Conservation (phyloP, 2,329 filamentous ascomycete species). For the Monosporascus ibericus region DNA sequence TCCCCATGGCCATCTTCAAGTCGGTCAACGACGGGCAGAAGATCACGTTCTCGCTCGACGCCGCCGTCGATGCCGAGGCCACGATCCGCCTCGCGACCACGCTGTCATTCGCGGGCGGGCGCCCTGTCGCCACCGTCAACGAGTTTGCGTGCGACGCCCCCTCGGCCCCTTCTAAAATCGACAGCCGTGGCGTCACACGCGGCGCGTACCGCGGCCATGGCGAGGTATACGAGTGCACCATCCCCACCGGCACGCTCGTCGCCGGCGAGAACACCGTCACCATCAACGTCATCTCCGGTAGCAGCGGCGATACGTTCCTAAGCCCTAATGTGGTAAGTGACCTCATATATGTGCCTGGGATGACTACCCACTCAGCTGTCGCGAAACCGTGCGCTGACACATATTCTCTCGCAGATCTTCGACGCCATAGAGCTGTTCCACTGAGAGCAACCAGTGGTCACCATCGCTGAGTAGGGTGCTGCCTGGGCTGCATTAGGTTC, state of each 20-base stretch:
- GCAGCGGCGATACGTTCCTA: constrained; percentile 39
- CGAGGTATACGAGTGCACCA: constrained; percentile 47
- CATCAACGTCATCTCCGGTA: constrained; percentile 45
- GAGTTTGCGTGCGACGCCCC: constrained; percentile 24
- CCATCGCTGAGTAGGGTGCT: too few relatives aligned
- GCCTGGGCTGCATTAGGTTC: too few relatives aligned
- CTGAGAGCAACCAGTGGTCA: constrained; percentile 2
- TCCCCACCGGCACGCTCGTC: constrained; percentile 44
- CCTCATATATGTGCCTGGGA: neutral
- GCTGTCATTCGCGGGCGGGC: constrained; percentile 46
- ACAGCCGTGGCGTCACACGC: constrained; percentile 51
- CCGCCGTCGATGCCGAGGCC: constrained; percentile 35
- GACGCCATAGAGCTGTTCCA: constrained; percentile 26
- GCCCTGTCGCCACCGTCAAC: constrained; percentile 39
- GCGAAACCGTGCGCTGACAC: neutral
- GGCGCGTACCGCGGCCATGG: constrained; percentile 52
- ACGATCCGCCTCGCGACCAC: constrained; percentile 53
- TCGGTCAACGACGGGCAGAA: constrained; percentile 36
- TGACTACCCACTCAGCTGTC: neutral
- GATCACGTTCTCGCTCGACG: constrained; percentile 35
- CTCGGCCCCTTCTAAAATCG: constrained; percentile 39
- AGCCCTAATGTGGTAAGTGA: constrained; percentile 39
- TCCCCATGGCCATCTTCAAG: constrained; percentile 54
- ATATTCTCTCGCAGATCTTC: constrained; percentile 15
- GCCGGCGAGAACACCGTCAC: constrained; percentile 48